These are phyloP conservation scores for Aspergillus hancockii DNA, from an alignment of 495 filamentous ascomycete species.

Conservation along the genomic window DNA sequence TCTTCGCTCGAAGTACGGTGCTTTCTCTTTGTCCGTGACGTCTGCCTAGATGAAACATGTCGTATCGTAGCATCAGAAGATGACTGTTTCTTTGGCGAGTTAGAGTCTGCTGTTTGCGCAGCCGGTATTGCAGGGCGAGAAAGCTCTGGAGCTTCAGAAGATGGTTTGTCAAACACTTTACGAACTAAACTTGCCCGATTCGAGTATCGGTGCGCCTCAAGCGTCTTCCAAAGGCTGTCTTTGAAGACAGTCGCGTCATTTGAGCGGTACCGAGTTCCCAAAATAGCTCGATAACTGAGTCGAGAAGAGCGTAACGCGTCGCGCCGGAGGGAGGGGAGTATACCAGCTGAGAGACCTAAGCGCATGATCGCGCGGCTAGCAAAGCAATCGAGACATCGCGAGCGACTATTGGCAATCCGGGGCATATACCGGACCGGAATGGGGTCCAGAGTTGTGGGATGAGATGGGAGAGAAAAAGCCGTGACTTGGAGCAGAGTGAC, in stretches of 20 bases:
- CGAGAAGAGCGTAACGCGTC: not conserved
- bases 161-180: conserved; percentile 22
- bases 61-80: not conserved
- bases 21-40: conserved; percentile 4
- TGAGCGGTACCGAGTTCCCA: conserved; percentile 9
- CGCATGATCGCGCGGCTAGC: conserved; percentile 32
- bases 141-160: not conserved
- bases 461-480: not conserved
- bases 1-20: not conserved
- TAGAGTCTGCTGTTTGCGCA: not conserved
- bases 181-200: conserved; percentile 50
- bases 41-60: not conserved
- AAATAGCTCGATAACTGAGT: conserved; percentile 15
- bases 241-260: conserved; percentile 32
- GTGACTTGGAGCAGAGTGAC: not conserved
- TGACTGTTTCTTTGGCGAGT: not conserved
- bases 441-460: not conserved
- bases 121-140: conserved; percentile 13
- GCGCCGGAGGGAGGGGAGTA: conserved; percentile 14
- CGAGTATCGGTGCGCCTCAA: conserved; percentile 51
- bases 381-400: conserved; percentile 22
- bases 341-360: conserved; percentile 17
- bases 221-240: conserved; percentile 45
- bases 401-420: conserved; percentile 7
- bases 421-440: conserved; percentile 14